Evolutionary conservation across 1,284 basidiomycete genomes (phyloP), one percentile per base, ranked within the genome.

Genomic region (Sporisorium iseilematis-ciliati): DNA sequence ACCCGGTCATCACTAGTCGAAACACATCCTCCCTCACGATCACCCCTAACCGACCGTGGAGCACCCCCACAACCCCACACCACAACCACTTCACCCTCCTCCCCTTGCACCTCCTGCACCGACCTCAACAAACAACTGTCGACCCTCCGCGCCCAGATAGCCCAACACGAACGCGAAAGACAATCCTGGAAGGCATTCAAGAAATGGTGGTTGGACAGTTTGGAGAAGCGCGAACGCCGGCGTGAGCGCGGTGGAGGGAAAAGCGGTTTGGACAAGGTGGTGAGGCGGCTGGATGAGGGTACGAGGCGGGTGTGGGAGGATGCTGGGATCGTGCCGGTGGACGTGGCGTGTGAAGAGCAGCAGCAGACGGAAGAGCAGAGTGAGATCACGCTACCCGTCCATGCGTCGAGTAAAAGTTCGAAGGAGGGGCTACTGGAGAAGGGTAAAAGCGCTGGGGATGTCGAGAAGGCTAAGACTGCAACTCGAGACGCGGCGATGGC

Each of bases 111-210:
- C 3, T 26, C 18, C 3, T 66, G 49, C 7, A 18, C 7, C 7
- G 18, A 7, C 4, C 42, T 64, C 1, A 43, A 40, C 18, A 1
- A 16, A 10, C 54, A 57, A 6, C 42, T 72, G 1, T 10, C 42
- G 2, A 18, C 41, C 20, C 55, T 71, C 1, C 57, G 52, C 14
- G 3, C 16, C 6, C 18, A 50, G 18, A 31, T 10, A 4, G n/a
- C 4, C 11, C 48, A 40, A 18, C 52, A 69, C 42, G 50, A 65
- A 14, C 45, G 41, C 33, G 72, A 75, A 18, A 25, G 53, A 1
- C 23, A 64, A 11, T 57, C 66, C 1, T 75, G 72, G 72, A 56
- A 49, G 6, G 63, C 45, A 21, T 75, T 75, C 52, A 75, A 75
- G 23, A 18, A 31, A 4, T 75, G 72, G 72, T 75, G 72, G 72